Conservation (phyloP, 192 early-diverging fungal genomes). For the Coemansia guatemalensis region DNA sequence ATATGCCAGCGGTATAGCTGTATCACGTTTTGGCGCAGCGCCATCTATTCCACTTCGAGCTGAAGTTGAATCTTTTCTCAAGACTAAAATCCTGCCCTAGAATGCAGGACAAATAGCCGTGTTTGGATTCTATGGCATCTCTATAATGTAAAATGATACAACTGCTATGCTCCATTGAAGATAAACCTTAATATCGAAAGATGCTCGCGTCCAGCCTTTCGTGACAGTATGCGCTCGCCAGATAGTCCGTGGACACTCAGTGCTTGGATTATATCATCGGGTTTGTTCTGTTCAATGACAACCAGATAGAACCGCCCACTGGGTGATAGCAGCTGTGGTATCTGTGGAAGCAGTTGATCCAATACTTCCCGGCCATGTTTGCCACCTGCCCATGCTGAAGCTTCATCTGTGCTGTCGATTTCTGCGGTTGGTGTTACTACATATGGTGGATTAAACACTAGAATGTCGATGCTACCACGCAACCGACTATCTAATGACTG, state of each 20-base stretch:
- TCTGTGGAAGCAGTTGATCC: slow-evolving; percentile 71
- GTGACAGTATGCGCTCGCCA: slow-evolving; percentile 24
- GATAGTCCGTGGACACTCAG: slow-evolving; percentile 44
- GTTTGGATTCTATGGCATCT: background rate
- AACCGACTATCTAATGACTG: slow-evolving; percentile 59
- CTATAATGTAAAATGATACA: background rate
- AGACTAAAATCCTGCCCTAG: slow-evolving; percentile 7
- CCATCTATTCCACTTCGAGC: slow-evolving; percentile 39
- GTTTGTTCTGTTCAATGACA: slow-evolving; percentile 82
- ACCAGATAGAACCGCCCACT: slow-evolving; percentile 84
- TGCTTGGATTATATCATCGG: slow-evolving; percentile 69
- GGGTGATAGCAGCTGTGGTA: slow-evolving; percentile 66
- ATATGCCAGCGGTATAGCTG: slow-evolving; percentile 36
- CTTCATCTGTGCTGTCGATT: slow-evolving; percentile 60
- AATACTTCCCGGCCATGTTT: slow-evolving; percentile 86
- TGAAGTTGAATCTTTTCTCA: slow-evolving; percentile 33
- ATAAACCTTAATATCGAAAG: slow-evolving; percentile 37
- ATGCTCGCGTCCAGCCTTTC: slow-evolving; percentile 35
- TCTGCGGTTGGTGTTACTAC: slow-evolving; percentile 84
- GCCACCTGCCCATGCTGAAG: slow-evolving; percentile 92
- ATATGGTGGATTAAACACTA: slow-evolving; percentile 95
- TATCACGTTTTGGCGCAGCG: slow-evolving; percentile 42
- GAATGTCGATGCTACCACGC: slow-evolving; percentile 64
- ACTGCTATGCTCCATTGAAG: background rate
- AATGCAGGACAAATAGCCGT: background rate